phyloP scores from a whole-genome alignment of 2,329 filamentous ascomycete species.

The Apiospora saccharicola region DNA sequence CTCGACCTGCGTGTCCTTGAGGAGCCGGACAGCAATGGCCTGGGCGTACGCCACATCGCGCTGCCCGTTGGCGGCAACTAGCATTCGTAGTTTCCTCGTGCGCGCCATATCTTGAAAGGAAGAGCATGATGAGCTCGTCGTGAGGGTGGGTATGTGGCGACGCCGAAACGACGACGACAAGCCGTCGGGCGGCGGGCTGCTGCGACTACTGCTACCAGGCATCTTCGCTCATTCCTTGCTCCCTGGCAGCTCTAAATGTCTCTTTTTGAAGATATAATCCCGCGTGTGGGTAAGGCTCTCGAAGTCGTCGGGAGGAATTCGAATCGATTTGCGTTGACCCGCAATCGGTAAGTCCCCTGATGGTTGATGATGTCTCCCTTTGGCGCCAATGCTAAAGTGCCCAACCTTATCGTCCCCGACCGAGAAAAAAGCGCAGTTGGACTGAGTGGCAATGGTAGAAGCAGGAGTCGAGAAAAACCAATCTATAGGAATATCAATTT shows the following conservation, averaged over 20 bases:
- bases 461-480: neutral
- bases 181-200: slow-evolving; percentile 25
- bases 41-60: slow-evolving; percentile 72
- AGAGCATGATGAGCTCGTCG: slow-evolving; percentile 39
- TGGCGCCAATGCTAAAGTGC: neutral
- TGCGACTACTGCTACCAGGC: slow-evolving; percentile 23
- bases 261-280: neutral
- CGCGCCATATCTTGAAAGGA: slow-evolving; percentile 49
- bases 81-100: slow-evolving; percentile 62
- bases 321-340: neutral
- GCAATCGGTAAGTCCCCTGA: neutral
- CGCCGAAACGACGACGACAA: slow-evolving; percentile 25
- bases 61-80: slow-evolving; percentile 71
- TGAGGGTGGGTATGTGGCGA: slow-evolving; percentile 30
- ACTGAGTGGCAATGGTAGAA: neutral
- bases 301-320: neutral
- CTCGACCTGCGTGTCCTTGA: slow-evolving; percentile 68
- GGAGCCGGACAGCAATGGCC: slow-evolving; percentile 70
- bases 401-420: neutral
- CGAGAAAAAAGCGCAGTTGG: neutral
- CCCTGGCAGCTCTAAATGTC: neutral
- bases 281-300: neutral
- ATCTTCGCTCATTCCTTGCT: slow-evolving; percentile 21
- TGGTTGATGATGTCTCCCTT: neutral
- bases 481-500: neutral